Conservation (phyloP, 75 land plant species). For the Chamaecyparis obtusa region DNA sequence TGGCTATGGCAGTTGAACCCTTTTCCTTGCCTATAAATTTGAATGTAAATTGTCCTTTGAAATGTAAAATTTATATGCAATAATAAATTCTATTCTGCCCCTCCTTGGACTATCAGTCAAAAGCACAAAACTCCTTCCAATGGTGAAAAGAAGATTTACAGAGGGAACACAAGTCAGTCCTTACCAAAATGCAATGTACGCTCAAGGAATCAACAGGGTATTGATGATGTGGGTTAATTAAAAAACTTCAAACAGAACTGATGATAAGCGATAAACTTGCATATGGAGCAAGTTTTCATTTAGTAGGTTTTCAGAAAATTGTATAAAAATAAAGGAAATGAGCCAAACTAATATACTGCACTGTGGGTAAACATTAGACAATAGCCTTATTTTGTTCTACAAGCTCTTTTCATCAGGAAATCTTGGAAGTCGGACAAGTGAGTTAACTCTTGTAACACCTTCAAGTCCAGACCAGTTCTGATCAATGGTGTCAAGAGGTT, state of each 20-base stretch:
- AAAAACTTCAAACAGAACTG: background rate
- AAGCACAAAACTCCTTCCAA: background rate
- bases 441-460: conserved; percentile 81
- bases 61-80: no score
- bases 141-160: background rate
- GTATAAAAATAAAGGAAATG: background rate
- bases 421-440: conserved; percentile 51
- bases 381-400: background rate
- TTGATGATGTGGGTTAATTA: background rate
- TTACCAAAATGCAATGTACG: background rate
- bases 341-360: background rate
- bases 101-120: background rate
- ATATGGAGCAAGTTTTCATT: background rate
- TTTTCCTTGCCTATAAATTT: no score
- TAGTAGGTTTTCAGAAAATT: background rate
- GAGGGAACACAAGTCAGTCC: background rate
- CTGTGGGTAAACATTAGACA: background rate
- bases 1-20: no score
- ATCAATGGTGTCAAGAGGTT: conserved; percentile 29
- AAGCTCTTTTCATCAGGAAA: conserved; percentile 27
- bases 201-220: background rate
- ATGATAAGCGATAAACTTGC: conserved; percentile 2
- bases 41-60: no score
- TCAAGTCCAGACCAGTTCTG: conserved; percentile 75
- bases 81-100: no score